Evolutionary conservation across 176 grass and related monocot genomes (phyloP).

Genomic region (Saccharum spontaneum): DNA sequence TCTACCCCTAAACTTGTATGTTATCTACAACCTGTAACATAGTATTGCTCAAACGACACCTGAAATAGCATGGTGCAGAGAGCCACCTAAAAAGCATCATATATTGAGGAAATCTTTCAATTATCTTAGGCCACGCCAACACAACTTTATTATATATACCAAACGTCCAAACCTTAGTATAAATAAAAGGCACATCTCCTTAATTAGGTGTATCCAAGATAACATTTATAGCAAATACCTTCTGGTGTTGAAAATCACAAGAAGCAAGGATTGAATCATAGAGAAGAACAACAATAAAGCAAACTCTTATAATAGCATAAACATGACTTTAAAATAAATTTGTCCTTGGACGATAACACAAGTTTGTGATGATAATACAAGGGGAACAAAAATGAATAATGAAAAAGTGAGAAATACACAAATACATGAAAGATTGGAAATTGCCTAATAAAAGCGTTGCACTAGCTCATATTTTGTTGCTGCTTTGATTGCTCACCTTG

Average conservation of each 20-base stretch:
- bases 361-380: slow-evolving; percentile 11
- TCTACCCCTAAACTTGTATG: not conserved
- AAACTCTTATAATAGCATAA: not conserved
- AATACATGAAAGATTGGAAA: slow-evolving; percentile 19
- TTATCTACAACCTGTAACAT: not conserved
- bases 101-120: not conserved
- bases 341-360: not conserved
- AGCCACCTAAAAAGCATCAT: not conserved
- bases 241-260: not conserved
- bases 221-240: not conserved
- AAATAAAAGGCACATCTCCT: not conserved
- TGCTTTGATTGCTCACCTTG: slow-evolving; percentile 67
- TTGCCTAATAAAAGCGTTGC: not conserved
- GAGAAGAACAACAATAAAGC: not conserved
- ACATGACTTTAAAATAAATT: not conserved
- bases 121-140: not conserved
- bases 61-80: not conserved
- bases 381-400: not conserved
- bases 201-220: not conserved
- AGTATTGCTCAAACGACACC: not conserved
- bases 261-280: not conserved
- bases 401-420: not conserved
- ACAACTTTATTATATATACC: not conserved
- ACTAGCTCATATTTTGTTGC: not conserved
- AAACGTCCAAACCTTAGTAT: no score